Conservation (phyloP, 73 alveolate genomes). For the Paramecium primaurelia region DNA sequence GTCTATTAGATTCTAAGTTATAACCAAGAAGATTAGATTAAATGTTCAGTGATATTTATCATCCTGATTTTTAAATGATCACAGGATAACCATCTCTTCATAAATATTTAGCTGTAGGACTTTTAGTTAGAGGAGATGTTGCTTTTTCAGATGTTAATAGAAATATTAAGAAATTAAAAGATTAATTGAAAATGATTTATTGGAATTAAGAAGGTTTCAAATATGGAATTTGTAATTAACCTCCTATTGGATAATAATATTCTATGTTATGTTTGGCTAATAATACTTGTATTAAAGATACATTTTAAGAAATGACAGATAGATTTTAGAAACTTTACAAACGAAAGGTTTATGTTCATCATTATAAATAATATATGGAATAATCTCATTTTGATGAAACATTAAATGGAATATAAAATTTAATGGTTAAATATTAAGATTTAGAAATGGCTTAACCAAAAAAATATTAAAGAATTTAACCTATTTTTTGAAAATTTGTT, state of each 20-base stretch:
- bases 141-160: conserved; percentile 85
- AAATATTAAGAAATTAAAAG: conserved; percentile 45
- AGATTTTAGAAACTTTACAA: conserved; percentile 52
- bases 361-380: conserved; percentile 55
- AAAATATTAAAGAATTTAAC: background rate
- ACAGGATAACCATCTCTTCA: conserved; percentile 87
- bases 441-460: conserved; percentile 36
- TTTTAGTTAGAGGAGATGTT: conserved; percentile 95
- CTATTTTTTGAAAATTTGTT: background rate
- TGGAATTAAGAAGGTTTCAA: conserved; percentile 64
- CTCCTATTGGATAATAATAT: conserved; percentile 57
- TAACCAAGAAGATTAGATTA: conserved; percentile 97
- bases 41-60: conserved; percentile 91
- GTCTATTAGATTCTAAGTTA: conserved; percentile 87
- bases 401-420: conserved; percentile 23
- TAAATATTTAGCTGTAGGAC: conserved; percentile 94
- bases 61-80: conserved; percentile 86
- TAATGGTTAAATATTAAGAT: conserved; percentile 53
- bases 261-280: conserved; percentile 57
- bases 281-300: conserved; percentile 50
- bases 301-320: conserved; percentile 77
- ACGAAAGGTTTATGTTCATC: conserved; percentile 51
- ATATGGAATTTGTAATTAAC: conserved; percentile 56
- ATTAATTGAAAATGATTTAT: conserved; percentile 45
- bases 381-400: conserved; percentile 56